These are phyloP conservation scores for Talinum fruticosum DNA, from an alignment of 148 eudicot species.

Conservation along the genomic window DNA sequence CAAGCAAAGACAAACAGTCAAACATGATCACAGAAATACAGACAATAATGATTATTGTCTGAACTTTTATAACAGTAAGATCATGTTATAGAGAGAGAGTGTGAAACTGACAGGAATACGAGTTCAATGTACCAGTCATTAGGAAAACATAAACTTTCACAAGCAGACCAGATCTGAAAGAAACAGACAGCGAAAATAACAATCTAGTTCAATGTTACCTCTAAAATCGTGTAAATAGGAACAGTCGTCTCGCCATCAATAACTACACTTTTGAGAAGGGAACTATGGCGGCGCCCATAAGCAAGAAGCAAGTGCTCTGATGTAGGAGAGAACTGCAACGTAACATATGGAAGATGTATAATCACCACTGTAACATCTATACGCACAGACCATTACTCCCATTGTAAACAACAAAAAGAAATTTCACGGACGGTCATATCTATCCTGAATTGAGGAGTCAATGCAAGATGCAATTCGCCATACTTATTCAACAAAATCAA, in stretches of 20 bases:
- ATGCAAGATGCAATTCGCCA: not conserved
- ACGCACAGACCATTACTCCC: not conserved
- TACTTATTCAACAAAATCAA: not conserved
- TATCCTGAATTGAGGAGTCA: not conserved
- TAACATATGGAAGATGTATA: conserved; percentile 3
- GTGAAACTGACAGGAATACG: not conserved
- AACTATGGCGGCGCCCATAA: conserved; percentile 93
- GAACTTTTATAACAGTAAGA: too few relatives aligned
- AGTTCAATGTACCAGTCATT: not conserved
- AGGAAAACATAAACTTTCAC: not conserved
- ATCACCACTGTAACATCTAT: not conserved
- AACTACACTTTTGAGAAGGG: conserved; percentile 89
- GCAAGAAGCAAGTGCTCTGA: conserved; percentile 97
- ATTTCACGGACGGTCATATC: not conserved
- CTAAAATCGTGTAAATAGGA: conserved; percentile 87
- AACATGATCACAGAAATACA: too few relatives aligned
- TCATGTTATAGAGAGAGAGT: too few relatives aligned
- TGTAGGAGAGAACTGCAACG: conserved; percentile 90
- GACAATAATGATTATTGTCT: too few relatives aligned
- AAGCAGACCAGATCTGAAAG: not conserved
- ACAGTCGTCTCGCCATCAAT: conserved; percentile 88
- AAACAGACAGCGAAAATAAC: too few relatives aligned
- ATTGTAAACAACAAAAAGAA: not conserved
- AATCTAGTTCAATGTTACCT: conserved; percentile 43
- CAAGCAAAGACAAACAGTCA: too few relatives aligned